Evolutionary conservation across 176 grass and related monocot species (phyloP).

Genomic region (Musa itinerans): DNA sequence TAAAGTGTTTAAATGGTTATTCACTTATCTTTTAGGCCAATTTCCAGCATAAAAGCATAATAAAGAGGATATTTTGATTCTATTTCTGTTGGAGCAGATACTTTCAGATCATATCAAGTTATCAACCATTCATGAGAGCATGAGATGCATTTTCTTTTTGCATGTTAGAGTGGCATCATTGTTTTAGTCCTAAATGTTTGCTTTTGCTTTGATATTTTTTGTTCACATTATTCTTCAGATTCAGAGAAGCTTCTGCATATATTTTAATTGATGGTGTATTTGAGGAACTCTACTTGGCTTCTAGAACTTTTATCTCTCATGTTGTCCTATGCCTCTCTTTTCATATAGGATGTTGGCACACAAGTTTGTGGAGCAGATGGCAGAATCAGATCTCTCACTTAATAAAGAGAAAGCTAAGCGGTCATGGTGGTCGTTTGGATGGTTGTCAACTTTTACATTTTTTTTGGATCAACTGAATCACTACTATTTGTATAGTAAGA

Average conservation of each 20-base stretch:
- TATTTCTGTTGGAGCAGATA: not conserved
- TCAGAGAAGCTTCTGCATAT: not conserved
- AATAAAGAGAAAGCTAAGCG: slow-evolving; percentile 52
- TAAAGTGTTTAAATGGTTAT: not conserved
- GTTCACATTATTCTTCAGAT: too few relatives aligned
- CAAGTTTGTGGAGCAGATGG: slow-evolving; percentile 79
- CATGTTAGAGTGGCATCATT: not conserved
- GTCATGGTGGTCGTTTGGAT: slow-evolving; percentile 97
- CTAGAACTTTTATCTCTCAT: slow-evolving; percentile 20
- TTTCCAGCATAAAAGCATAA: too few relatives aligned
- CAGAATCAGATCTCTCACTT: slow-evolving; percentile 43
- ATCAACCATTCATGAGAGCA: not conserved
- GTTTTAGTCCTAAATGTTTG: not conserved
- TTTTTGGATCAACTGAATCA: slow-evolving; percentile 5
- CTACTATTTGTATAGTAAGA: slow-evolving; percentile 5
- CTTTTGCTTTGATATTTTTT: not conserved
- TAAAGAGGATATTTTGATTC: too few relatives aligned
- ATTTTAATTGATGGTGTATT: not conserved
- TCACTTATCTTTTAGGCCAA: not conserved
- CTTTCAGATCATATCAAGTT: not conserved
- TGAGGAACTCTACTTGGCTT: not conserved
- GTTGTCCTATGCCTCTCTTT: slow-evolving; percentile 29
- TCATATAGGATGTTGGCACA: slow-evolving; percentile 85
- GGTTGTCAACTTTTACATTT: slow-evolving; percentile 37
- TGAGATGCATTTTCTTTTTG: not conserved